Evolutionary conservation across 345 rosid genomes (phyloP).

Genomic region (Erodium maritimum): DNA sequence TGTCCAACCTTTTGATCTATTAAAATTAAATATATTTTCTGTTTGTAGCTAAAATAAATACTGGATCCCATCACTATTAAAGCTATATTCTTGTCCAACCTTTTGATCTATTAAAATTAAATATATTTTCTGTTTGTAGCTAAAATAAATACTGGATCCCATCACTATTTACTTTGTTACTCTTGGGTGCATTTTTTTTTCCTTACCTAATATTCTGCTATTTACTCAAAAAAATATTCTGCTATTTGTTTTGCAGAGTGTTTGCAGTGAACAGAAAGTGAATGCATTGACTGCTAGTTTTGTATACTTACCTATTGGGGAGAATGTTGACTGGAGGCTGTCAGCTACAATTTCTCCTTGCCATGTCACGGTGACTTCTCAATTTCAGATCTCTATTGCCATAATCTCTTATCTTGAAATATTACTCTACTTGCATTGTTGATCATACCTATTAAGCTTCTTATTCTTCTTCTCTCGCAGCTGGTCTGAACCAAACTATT

Average conservation of each 20-base stretch:
- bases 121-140: background rate
- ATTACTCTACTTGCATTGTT: background rate
- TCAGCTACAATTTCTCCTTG: slow-evolving; percentile 95
- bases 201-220: slow-evolving; percentile 1
- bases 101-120: background rate
- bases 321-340: slow-evolving; percentile 88
- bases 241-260: slow-evolving; percentile 54
- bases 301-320: slow-evolving; percentile 71
- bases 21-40: too few species aligned
- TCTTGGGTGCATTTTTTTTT: background rate
- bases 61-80: too few species aligned
- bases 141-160: background rate
- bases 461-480: too few species aligned
- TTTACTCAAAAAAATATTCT: too few species aligned
- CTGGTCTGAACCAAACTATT: too few species aligned
- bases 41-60: background rate
- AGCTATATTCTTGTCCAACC: background rate
- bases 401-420: background rate
- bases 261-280: slow-evolving; percentile 76
- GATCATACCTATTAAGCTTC: background rate
- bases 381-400: slow-evolving; percentile 7
- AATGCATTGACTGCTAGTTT: slow-evolving; percentile 89
- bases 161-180: background rate
- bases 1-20: background rate
- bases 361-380: slow-evolving; percentile 78